Evolutionary conservation across 805 yeast species (phyloP), one percentile per base, ranked within the genome.

Genomic region (Scheffersomyces ergatensis): DNA sequence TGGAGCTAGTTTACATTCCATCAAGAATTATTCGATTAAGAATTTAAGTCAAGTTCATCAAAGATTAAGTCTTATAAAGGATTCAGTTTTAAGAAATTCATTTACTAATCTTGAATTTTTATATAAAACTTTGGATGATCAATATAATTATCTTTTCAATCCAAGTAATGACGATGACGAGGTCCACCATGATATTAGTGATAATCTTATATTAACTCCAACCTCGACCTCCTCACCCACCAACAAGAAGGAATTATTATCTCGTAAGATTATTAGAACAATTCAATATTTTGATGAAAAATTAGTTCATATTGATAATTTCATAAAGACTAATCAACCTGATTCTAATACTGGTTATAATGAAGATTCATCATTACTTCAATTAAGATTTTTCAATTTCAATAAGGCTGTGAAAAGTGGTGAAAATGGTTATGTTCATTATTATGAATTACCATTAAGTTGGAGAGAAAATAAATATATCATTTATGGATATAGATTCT

Each of bases 401-500:
- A 67, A 70, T 48, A 59, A 54, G 36, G 71, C 72, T 2, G 45
- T 66, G 30, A 58, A 55, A 20, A 42, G 48, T 3, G 67, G 67
- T 3, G 57, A 64, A 43, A 35, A 38, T 36, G 50, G 83, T 34
- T 74, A 81, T 41, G 63, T 92, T 32, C 89, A 88, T 49, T 87
- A 83, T 60, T 88, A 86, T 56, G 95, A 92, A 60, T 69, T 92
- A 33, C 99, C 99, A 2, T 78, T 83, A 50, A 88, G 85, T 36
- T 92, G 97, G 96, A 77, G 95, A 55, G 97, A 90, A 63, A 92
- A 93, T 64, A 82, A 89, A 43, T 89, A 77, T 60, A 87, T 93
- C 43, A 70, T 85, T 16, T 68, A 78, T 40, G 98, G 98, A 2
- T 93, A 92, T 65, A 70, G 97, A 45, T 93, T 92, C 63, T 81